Conservation (phyloP, 176 grass and related monocot species). For the Alopecurus myosuroides region DNA sequence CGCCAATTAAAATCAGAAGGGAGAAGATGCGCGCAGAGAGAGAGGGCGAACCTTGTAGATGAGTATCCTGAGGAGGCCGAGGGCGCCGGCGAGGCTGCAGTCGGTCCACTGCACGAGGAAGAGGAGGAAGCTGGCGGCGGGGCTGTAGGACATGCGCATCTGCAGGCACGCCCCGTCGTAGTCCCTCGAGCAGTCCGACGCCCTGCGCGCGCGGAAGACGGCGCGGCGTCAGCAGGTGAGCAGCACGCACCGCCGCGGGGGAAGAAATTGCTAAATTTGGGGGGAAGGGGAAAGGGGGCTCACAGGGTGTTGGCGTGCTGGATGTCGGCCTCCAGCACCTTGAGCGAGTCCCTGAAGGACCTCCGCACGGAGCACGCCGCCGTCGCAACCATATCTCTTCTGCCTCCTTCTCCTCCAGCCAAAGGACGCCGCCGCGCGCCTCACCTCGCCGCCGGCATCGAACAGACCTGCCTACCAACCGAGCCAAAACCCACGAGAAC, state of each 20-base stretch:
- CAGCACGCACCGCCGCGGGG: neutral
- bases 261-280: neutral
- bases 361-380: constrained; percentile 60
- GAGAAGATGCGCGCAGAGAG: neutral
- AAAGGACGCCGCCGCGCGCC: neutral
- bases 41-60: constrained; percentile 57
- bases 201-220: constrained; percentile 38
- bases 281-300: neutral
- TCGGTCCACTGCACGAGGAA: constrained; percentile 95
- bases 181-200: constrained; percentile 79
- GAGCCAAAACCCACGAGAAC: neutral
- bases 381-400: constrained; percentile 57
- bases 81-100: constrained; percentile 84
- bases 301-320: constrained; percentile 92
- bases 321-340: constrained; percentile 93
- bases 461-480: neutral
- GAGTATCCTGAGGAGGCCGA: constrained; percentile 79
- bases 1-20: no score
- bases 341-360: constrained; percentile 99
- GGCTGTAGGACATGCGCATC: constrained; percentile 93
- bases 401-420: no score
- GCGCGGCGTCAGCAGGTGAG: no score
- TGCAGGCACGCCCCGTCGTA: constrained; percentile 86
- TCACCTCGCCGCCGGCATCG: neutral
- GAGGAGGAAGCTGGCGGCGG: constrained; percentile 71